phyloP scores from a whole-genome alignment of 352 stramenopile genomes.

The Globisporangium splendens region DNA sequence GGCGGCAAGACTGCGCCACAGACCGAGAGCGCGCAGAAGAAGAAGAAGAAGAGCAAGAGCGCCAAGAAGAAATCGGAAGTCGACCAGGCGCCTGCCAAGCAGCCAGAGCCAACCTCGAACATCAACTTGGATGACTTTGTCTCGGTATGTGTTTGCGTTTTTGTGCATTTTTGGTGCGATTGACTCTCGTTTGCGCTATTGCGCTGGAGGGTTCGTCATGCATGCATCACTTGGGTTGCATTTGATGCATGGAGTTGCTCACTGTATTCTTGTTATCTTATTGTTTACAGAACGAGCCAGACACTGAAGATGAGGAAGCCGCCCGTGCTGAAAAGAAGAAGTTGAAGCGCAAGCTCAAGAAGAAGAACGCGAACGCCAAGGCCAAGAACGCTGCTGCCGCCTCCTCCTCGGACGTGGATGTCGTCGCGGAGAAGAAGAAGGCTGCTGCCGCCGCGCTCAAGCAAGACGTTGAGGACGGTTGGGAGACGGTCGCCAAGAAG shows the following conservation, averaged over 20 bases:
- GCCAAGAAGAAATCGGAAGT: slow-evolving; percentile 24
- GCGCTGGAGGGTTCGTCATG: not conserved
- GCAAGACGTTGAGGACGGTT: slow-evolving; percentile 74
- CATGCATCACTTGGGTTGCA: not conserved
- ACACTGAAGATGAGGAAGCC: slow-evolving; percentile 79
- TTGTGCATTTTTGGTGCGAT: not conserved
- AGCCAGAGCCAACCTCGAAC: slow-evolving; percentile 25
- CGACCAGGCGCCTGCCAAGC: slow-evolving; percentile 15
- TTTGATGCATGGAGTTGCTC: not conserved
- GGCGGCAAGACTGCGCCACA: slow-evolving; percentile 30
- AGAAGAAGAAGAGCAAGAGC: slow-evolving; percentile 59
- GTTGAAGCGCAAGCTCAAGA: slow-evolving; percentile 80
- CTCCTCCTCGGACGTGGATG: slow-evolving; percentile 27
- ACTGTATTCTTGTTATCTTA: slow-evolving; percentile 10
- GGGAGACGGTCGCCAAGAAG: slow-evolving; percentile 78
- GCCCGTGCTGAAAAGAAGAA: slow-evolving; percentile 77
- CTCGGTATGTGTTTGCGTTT: slow-evolving; percentile 12
- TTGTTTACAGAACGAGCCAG: slow-evolving; percentile 50
- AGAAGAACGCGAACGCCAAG: slow-evolving; percentile 74
- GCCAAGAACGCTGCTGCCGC: slow-evolving; percentile 14
- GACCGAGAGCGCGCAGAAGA: slow-evolving; percentile 41
- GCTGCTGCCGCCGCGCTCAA: slow-evolving; percentile 31
- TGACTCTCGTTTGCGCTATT: not conserved
- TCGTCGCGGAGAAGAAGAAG: slow-evolving; percentile 53
- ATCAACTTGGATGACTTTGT: slow-evolving; percentile 79